Conservation (phyloP, 768 basidiomycete genomes). For the Tephrocybe rancida region DNA sequence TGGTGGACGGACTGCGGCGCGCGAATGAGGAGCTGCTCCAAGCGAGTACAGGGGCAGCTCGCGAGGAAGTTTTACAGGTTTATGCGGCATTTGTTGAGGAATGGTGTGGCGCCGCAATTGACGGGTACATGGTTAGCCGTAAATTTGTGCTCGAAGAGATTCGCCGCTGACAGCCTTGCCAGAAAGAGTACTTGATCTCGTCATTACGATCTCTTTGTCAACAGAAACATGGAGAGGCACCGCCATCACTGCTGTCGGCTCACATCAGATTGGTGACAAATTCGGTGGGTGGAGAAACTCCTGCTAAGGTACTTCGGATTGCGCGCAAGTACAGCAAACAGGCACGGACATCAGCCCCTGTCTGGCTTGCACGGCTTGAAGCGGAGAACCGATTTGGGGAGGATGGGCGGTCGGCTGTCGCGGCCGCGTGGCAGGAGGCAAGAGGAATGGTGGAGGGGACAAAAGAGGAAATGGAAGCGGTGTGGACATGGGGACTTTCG, state of each 20-base stretch:
- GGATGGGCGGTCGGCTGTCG: slow-evolving; percentile 23
- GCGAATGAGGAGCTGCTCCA: slow-evolving; percentile 42
- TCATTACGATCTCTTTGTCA: slow-evolving; percentile 40
- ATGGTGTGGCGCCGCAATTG: slow-evolving; percentile 44
- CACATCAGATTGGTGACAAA: slow-evolving; percentile 32
- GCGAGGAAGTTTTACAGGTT: slow-evolving; percentile 31
- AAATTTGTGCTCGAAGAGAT: slow-evolving; percentile 24
- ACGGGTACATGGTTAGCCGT: slow-evolving; percentile 51
- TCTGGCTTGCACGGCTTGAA: slow-evolving; percentile 58
- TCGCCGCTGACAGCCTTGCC: slow-evolving; percentile 37
- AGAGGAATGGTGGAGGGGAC: slow-evolving; percentile 33
- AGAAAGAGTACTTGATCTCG: slow-evolving; percentile 59
- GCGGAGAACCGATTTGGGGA: slow-evolving; percentile 36
- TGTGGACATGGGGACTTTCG: slow-evolving; percentile 62
- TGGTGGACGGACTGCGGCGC: slow-evolving; percentile 38
- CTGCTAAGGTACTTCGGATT: slow-evolving; percentile 37
- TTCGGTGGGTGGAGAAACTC: slow-evolving; percentile 11
- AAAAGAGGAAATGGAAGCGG: slow-evolving; percentile 32
- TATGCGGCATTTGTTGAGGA: slow-evolving; percentile 59
- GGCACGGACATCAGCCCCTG: slow-evolving; percentile 34
- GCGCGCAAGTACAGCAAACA: slow-evolving; percentile 50
- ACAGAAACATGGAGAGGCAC: slow-evolving; percentile 16
- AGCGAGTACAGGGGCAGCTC: slow-evolving; percentile 19
- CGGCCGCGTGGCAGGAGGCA: slow-evolving; percentile 46
- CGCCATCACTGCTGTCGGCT: slow-evolving; percentile 31